Conservation (phyloP, 2,329 filamentous ascomycete genomes). For the Nothopassalora personata region DNA sequence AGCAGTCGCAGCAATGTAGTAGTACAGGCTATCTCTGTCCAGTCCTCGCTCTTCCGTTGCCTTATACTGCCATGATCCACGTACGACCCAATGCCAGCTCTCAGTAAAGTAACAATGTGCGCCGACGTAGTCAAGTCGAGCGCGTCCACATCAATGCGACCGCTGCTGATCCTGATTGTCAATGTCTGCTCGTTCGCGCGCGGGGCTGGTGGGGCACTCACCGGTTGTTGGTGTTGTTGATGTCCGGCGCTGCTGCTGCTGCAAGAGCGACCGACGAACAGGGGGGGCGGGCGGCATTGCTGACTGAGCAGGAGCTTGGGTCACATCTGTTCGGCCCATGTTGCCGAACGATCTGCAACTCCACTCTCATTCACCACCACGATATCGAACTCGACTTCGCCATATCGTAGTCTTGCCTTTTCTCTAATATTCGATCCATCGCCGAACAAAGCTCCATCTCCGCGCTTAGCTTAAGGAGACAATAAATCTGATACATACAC, state of each 20-base stretch:
- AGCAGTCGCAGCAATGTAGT: not conserved
- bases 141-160: not conserved
- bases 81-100: not conserved
- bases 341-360: not conserved
- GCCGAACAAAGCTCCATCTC: too few relatives aligned
- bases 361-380: not conserved
- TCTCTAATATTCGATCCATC: too few relatives aligned
- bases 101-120: not conserved
- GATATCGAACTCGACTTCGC: not conserved
- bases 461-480: too few relatives aligned
- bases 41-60: not conserved
- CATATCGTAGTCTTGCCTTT: not conserved
- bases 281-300: not conserved
- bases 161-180: not conserved
- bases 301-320: not conserved
- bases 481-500: not conserved
- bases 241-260: not conserved
- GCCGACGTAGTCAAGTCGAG: not conserved
- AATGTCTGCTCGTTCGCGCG: not conserved
- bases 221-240: not conserved
- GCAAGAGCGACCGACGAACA: not conserved
- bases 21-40: conserved; percentile 1
- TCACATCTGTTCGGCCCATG: not conserved
- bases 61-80: not conserved
- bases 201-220: not conserved